Percentiles rank a stretch among this genome's conserved stretches.
Evolutionary conservation across 208 protist species (phyloP).

Genomic region (Acanthamoeba castellanii): DNA sequence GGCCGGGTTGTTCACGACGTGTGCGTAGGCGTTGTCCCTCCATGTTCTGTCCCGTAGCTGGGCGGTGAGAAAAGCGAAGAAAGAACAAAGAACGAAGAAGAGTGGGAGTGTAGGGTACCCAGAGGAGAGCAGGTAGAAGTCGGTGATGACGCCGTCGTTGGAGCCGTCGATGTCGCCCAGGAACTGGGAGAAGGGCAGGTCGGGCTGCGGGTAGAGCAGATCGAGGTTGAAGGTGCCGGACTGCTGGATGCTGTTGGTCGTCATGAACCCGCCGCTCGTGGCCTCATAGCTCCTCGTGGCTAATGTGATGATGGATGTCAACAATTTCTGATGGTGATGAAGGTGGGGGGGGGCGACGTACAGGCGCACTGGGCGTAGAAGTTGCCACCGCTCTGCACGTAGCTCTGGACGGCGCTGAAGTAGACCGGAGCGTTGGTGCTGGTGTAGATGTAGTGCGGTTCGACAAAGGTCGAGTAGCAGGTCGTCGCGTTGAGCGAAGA

Average conservation of each 20-base stretch:
- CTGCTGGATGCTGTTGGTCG: neutral
- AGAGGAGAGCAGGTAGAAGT: neutral
- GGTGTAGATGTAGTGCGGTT: neutral
- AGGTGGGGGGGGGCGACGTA: neutral
- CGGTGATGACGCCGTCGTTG: neutral
- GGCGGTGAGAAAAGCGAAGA: no score
- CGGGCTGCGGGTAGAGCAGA: neutral
- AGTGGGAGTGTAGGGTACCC: neutral
- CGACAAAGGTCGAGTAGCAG: neutral
- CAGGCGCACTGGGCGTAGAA: constrained; percentile 6
- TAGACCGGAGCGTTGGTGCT: neutral
- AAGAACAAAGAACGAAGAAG: no score
- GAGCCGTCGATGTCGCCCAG: constrained; percentile 19
- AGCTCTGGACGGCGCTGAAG: neutral
- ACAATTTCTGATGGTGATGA: neutral
- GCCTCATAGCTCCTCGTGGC: neutral
- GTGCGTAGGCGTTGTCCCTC: neutral
- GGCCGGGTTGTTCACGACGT: neutral
- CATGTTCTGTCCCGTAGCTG: neutral
- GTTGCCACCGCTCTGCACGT: neutral
- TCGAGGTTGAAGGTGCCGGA: neutral
- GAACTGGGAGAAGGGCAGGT: constrained; percentile 27
- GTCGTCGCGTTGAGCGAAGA: neutral
- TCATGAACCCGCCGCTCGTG: constrained; percentile 3
- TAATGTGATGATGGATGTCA: neutral